Evolutionary conservation across 768 basidiomycete species (phyloP), one percentile per base, ranked within the genome.

Genomic region (Termitomyces sp.): DNA sequence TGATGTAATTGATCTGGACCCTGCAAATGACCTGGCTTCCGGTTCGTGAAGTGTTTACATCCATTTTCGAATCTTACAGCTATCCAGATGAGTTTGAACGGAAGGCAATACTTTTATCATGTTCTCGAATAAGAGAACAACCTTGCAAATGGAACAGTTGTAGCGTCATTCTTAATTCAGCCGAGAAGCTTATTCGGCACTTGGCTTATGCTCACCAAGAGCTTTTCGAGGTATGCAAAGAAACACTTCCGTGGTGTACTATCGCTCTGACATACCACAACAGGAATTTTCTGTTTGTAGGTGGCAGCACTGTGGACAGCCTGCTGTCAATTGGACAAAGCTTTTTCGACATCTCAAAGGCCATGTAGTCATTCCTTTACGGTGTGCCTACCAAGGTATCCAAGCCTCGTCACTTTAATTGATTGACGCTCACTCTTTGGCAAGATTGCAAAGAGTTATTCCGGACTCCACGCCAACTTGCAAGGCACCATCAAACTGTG

Each of bases 61-160:
- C 22, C 5, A 50, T 39, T 57, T 39, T n/a, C n/a, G 6, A 41
- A n/a, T 54, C 53, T 54, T 41, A 54, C 39, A 13, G 9, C 24
- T 39, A 15, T 41, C 27, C 39, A 54, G 53, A 54, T 20, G 37
- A 31, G n/a, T 39, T 27, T 61, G 81, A 83, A 65, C 74, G 69
- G 55, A 69, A 75, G 45, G 76, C 79, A 36, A 70, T 85, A 60
- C 67, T 75, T 55, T 67, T 82, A 58, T 77, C 86, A 55, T 80
- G 75, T 58, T 75, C 76, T 8, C 75, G 82, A 60, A 60, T 87
- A 55, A 73, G 73, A 55, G 74, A 76, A 61, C 67, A 74, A 46
- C 72, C 68, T 12, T 91, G 88, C 70, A 76, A 74, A 67, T 91
- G 88, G 88, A 70, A 69, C 57, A 74, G 75, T 30, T 91, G 89